Conservation (phyloP, 2,329 filamentous ascomycete genomes). For the Cucurbitaria berberidis region DNA sequence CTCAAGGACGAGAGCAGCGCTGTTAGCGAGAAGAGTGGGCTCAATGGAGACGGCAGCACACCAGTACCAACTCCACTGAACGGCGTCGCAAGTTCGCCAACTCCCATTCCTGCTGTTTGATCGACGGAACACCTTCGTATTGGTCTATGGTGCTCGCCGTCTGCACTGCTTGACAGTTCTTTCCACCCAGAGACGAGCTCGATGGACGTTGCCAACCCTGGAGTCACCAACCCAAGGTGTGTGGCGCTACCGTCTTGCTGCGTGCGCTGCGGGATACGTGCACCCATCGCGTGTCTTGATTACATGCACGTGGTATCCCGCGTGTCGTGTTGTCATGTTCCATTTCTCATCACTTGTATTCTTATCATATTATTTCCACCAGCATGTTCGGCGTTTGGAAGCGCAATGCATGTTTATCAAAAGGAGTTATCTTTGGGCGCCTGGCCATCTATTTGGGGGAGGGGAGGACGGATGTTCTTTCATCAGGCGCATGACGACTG, state of each 20-base stretch:
- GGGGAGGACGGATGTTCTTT: not conserved
- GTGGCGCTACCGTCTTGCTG: not conserved
- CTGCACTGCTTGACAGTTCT: not conserved
- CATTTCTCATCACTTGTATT: slow-evolving; percentile 15
- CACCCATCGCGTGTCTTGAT: not conserved
- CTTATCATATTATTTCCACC: slow-evolving; percentile 14
- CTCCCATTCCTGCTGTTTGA: slow-evolving; percentile 45
- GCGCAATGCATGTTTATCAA: slow-evolving; percentile 26
- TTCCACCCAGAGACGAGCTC: not conserved
- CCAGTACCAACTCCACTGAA: slow-evolving; percentile 53
- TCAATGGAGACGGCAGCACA: slow-evolving; percentile 54
- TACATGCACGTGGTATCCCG: not conserved
- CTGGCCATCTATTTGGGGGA: slow-evolving; percentile 20
- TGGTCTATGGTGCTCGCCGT: not conserved
- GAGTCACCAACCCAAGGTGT: too few species aligned
- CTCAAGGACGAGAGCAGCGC: slow-evolving; percentile 64
- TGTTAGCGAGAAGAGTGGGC: slow-evolving; percentile 66
- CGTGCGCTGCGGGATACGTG: not conserved
- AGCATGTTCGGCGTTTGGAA: slow-evolving; percentile 36
- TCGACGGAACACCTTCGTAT: slow-evolving; percentile 1
- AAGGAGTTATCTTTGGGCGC: slow-evolving; percentile 21
- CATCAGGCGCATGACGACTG: slow-evolving; percentile 6
- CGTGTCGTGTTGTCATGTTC: not conserved
- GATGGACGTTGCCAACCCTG: not conserved
- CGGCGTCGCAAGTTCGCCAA: slow-evolving; percentile 58